Percentiles rank a stretch among this genome's conserved stretches.
phyloP scores from a whole-genome alignment of 495 filamentous ascomycete genomes.

The Aspergillus ellipticus region DNA sequence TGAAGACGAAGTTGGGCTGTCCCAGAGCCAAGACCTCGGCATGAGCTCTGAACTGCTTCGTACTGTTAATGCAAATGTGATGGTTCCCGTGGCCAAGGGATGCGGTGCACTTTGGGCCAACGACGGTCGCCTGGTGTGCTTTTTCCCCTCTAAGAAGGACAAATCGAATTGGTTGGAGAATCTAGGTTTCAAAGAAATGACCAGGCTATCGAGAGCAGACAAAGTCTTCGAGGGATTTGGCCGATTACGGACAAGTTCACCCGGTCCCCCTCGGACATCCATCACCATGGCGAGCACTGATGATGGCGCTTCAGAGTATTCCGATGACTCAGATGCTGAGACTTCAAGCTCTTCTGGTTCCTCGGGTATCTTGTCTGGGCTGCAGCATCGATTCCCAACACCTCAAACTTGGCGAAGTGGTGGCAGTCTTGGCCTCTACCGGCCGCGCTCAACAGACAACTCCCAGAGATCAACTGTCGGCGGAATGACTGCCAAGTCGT shows the following conservation, averaged over 20 bases:
- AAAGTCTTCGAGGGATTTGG: constrained; percentile 86
- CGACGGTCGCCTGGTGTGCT: constrained; percentile 78
- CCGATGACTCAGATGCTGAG: constrained; percentile 63
- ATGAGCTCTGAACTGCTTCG: constrained; percentile 51
- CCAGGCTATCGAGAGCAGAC: constrained; percentile 56
- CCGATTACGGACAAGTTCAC: constrained; percentile 60
- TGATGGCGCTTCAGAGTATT: constrained; percentile 52
- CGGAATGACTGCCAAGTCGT: constrained; percentile 30
- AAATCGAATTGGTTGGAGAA: constrained; percentile 63
- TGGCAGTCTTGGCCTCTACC: constrained; percentile 42
- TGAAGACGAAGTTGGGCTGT: constrained; percentile 69
- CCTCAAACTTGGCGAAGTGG: constrained; percentile 53
- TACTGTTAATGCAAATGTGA: constrained; percentile 64
- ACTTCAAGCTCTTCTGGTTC: constrained; percentile 70
- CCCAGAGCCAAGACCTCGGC: constrained; percentile 50
- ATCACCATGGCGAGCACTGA: constrained; percentile 46
- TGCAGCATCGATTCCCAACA: constrained; percentile 47
- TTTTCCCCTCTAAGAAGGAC: constrained; percentile 79
- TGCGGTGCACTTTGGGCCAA: constrained; percentile 77
- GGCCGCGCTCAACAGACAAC: constrained; percentile 47
- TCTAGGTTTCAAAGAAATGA: constrained; percentile 56
- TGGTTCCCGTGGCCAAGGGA: constrained; percentile 68
- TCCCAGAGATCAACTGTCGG: constrained; percentile 55
- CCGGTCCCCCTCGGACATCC: constrained; percentile 45
- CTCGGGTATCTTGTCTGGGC: constrained; percentile 50